These are phyloP conservation scores for Grosmannia huntii DNA, from an alignment of 2,329 filamentous ascomycete species.

Conservation along the genomic window DNA sequence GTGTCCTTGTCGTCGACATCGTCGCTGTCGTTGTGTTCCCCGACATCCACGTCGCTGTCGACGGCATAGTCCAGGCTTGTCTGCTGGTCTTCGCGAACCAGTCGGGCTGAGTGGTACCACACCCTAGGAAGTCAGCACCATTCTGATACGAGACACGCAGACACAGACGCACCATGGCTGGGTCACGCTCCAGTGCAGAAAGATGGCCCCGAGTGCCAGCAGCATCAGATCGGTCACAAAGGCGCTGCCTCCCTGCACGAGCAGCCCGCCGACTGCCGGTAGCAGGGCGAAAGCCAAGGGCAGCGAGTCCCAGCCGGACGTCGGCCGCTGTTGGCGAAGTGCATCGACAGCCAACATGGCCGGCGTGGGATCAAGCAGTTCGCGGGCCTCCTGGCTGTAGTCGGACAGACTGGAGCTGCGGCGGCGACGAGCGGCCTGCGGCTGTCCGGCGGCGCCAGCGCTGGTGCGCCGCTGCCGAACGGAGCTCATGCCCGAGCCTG, in stretches of 20 bases:
- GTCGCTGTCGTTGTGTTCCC: slow-evolving; percentile 5
- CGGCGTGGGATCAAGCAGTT: slow-evolving; percentile 47
- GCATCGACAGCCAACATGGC: slow-evolving; percentile 15
- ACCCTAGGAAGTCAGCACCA: slow-evolving; percentile 31
- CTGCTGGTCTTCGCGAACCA: slow-evolving; percentile 42
- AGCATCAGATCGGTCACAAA: slow-evolving; percentile 79
- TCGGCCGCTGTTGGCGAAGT: slow-evolving; percentile 35
- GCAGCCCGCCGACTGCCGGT: slow-evolving; percentile 69
- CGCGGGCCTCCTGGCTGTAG: slow-evolving; percentile 58
- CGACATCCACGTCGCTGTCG: slow-evolving; percentile 22
- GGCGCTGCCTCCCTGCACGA: slow-evolving; percentile 74
- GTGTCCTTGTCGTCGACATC: neutral
- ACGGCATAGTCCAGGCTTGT: slow-evolving; percentile 25
- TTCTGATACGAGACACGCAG: neutral
- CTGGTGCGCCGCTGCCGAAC: neutral
- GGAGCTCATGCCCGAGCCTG: neutral
- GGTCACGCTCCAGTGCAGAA: slow-evolving; percentile 85
- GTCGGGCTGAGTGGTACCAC: slow-evolving; percentile 63
- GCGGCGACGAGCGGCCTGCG: slow-evolving; percentile 12
- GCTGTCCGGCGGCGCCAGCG: neutral
- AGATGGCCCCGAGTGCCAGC: slow-evolving; percentile 65
- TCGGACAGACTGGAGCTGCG: slow-evolving; percentile 58
- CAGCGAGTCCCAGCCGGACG: slow-evolving; percentile 64
- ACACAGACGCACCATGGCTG: slow-evolving; percentile 61
- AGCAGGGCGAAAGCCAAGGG: slow-evolving; percentile 74